Evolutionary conservation across 495 filamentous ascomycete species (phyloP).

Genomic region (Baudoinia panamericana): DNA sequence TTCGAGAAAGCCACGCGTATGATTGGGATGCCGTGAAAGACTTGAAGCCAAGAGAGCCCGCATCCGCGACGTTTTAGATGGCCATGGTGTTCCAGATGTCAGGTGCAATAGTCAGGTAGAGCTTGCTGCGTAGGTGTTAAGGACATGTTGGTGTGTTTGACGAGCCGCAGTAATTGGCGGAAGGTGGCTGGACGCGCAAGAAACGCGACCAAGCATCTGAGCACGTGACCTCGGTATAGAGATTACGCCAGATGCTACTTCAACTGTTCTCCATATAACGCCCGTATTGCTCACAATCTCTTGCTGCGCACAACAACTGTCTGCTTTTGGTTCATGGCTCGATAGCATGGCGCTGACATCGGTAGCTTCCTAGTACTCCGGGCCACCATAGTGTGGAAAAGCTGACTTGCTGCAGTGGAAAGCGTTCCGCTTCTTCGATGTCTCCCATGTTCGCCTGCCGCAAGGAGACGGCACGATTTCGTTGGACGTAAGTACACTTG

Average conservation of each 20-base stretch:
- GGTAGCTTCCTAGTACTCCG: slow-evolving; percentile 16
- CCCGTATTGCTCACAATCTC: too few relatives aligned
- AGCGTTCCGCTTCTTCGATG: slow-evolving; percentile 98
- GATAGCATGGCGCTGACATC: slow-evolving; percentile 29
- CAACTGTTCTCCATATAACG: neutral
- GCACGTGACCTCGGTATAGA: too few relatives aligned
- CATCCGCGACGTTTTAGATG: slow-evolving; percentile 16
- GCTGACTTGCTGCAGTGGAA: slow-evolving; percentile 58
- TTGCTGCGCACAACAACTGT: too few relatives aligned
- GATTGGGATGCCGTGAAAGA: slow-evolving; percentile 1
- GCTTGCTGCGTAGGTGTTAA: neutral
- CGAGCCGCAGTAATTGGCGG: too few relatives aligned
- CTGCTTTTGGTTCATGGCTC: slow-evolving; percentile 20
- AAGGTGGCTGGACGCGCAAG: too few relatives aligned
- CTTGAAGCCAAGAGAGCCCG: neutral
- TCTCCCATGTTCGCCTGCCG: slow-evolving; percentile 65
- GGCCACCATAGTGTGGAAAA: neutral
- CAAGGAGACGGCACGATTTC: slow-evolving; percentile 53
- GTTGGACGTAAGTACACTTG: slow-evolving; percentile 49
- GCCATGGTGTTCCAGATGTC: neutral
- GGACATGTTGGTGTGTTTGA: too few relatives aligned
- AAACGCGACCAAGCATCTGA: too few relatives aligned
- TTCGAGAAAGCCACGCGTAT: slow-evolving; percentile 4
- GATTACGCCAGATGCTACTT: too few relatives aligned
- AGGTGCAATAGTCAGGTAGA: neutral